Evolutionary conservation across 192 early-diverging fungal species (phyloP), one percentile per base, ranked within the genome.

Genomic region (Coemansia sp.): DNA sequence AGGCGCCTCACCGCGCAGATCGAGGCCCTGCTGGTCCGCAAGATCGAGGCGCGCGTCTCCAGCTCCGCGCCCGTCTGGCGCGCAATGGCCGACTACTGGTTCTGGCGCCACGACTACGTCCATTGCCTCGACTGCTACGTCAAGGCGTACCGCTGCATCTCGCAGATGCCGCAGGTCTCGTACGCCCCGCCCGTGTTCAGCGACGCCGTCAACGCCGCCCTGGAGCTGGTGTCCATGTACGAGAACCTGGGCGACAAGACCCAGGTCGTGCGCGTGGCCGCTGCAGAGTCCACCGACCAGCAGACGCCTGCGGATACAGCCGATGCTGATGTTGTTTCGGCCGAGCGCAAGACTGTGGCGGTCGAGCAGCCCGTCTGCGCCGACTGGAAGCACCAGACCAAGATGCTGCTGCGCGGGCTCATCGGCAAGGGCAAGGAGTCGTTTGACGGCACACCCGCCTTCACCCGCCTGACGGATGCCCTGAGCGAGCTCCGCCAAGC

Each of bases 351-450:
- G 42, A 69, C 73, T 6, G 70, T 65, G 3, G 74, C 77, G 8
- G 64, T 61, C 12, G 69, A 58, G 23, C 58, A 65, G 24, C 44
- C 80, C 6, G 91, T 95, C 22, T 92, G 91, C 59, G 83, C 85
- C 23, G 95, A 98, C 68, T 98, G 95, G 94, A 77, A 72, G 52
- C 94, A 94, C 60, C 92, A 97, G 64, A 81, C 90, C 9, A 87
- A 86, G 62, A 88, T 85, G 77, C 74, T 91, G 31, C 67, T 98
- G 61, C 91, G 89, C 51, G 86, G 91, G 22, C 74, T 97, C 55
- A 86, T 96, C 58, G 89, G 91, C 30, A 86, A 89, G 49, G 88
- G 89, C 14, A 91, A 90, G 75, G 84, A 78, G 58, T 70, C 73
- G 1, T 93, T 87, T 77, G 91, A 89, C 25, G 86, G 84, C 16